Percentiles rank a stretch among this genome's conserved stretches.
Conservation (phyloP, 306 rosid genomes). For the Fragaria iinumae region DNA sequence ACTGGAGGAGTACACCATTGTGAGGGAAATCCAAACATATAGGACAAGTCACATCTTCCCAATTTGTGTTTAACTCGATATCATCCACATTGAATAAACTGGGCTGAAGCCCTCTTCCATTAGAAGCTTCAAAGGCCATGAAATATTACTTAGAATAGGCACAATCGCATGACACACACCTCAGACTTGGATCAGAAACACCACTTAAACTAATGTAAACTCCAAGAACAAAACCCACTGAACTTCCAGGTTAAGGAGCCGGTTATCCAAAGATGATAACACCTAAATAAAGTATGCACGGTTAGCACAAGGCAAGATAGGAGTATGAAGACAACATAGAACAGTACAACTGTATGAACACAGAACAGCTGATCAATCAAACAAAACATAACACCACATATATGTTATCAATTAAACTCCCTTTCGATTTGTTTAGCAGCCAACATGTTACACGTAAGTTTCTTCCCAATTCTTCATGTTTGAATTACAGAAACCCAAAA, state of each 20-base stretch:
- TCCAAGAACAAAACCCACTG: neutral
- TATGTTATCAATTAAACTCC: neutral
- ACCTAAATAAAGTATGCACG: constrained; percentile 10
- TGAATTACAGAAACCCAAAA: neutral
- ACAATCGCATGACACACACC: constrained; percentile 21
- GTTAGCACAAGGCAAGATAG: neutral
- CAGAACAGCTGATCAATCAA: constrained; percentile 1
- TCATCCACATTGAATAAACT: constrained; percentile 32
- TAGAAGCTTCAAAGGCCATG: constrained; percentile 27
- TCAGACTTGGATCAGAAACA: constrained; percentile 8
- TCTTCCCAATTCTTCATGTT: neutral
- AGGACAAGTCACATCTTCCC: constrained; percentile 79
- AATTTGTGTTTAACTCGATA: constrained; percentile 47
- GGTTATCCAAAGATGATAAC: constrained; percentile 3
- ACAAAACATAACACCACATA: neutral
- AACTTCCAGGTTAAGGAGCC: constrained; percentile 10
- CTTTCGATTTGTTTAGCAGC: neutral
- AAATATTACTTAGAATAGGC: constrained; percentile 11
- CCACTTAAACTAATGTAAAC: neutral
- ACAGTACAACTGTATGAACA: neutral
- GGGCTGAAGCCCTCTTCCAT: constrained; percentile 22
- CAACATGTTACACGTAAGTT: neutral
- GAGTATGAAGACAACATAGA: neutral
- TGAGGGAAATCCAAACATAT: constrained; percentile 97
- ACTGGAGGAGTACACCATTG: constrained; percentile 81